Evolutionary conservation across 1,284 basidiomycete genomes (phyloP), one percentile per base, ranked within the genome.

Genomic region (Boletus smithii): DNA sequence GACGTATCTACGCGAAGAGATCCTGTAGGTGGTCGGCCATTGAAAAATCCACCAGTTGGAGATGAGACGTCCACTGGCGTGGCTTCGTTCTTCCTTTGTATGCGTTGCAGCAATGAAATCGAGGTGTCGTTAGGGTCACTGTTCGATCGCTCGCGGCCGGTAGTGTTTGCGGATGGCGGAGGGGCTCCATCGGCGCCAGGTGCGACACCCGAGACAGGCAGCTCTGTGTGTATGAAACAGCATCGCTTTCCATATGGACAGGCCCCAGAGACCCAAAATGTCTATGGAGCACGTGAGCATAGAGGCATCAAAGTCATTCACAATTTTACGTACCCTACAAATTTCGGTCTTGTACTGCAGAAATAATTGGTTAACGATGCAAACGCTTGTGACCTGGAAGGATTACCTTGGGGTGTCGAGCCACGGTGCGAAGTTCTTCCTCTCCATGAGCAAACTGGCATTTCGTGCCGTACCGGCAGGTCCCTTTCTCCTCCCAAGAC

Each of bases 371-470:
- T 54, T 24, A 51, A 48, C 38, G 8, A 54, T 16, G 32, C 16
- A 27, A 44, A 44, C 7, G 11, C 13, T 29, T 41, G 4, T 40
- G 20, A 38, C 10, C 33, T 27, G 39, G 30, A 44, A 53, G 38
- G 58, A 72, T 55, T 61, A 88, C 88, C 80, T 93, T 93, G 38
- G 91, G 91, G 65, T 95, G 91, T 53, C 91, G 79, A 53, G 81
- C 67, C 17, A 93, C 86, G 49, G 77, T 81, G 31, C 91, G 81
- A 35, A 95, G 73, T 67, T 95, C 91, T 0, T 90, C 84, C 61
- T 91, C 84, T 38, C 92, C 92, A 59, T 95, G 91, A 22, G 91
- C 91, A 62, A 93, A 93, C 66, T 93, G 91, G 62, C 91, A 93
- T 68, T 92, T 93, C 31, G 79, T 68, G 8, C 85, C 87, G 59